These are phyloP conservation scores for Pythium pyrilobum DNA, from an alignment of 352 stramenopile species.

Conservation along the genomic window DNA sequence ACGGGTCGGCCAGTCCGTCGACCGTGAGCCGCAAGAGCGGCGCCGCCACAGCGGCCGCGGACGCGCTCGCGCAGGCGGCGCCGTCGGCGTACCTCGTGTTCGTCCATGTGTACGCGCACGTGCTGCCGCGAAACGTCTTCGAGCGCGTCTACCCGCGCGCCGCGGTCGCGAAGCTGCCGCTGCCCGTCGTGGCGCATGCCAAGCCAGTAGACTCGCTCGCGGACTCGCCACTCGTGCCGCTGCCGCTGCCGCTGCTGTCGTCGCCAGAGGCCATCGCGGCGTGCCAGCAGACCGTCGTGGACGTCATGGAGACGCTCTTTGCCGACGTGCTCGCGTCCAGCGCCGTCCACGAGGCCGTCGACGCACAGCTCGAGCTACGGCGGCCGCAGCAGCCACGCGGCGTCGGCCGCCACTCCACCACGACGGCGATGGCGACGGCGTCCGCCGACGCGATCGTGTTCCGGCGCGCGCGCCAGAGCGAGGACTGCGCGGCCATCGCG, in stretches of 20 bases:
- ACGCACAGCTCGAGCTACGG: constrained; percentile 21
- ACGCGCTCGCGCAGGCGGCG: not conserved
- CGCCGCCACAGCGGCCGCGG: not conserved
- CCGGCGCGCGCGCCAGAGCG: constrained; percentile 29
- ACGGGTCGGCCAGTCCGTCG: too few relatives aligned
- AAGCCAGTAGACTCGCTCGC: not conserved
- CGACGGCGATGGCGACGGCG: not conserved
- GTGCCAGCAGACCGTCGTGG: constrained; percentile 40
- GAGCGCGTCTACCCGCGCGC: constrained; percentile 42
- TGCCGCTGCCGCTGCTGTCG: not conserved
- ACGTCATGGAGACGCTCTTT: constrained; percentile 55
- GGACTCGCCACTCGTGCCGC: not conserved
- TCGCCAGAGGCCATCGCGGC: constrained; percentile 2
- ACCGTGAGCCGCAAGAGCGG: not conserved
- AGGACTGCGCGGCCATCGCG: constrained; percentile 66
- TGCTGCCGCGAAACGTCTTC: constrained; percentile 42
- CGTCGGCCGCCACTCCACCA: constrained; percentile 2
- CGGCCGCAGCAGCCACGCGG: not conserved
- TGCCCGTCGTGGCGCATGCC: constrained; percentile 9
- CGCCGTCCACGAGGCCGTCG: constrained; percentile 37
- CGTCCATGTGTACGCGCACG: constrained; percentile 48
- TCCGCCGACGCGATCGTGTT: constrained; percentile 20
- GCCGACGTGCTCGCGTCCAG: constrained; percentile 52
- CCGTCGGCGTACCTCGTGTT: constrained; percentile 28
- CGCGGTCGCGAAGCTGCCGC: constrained; percentile 27